Base-by-base conservation (phyloP, 2,329 filamentous ascomycete species). In the Cytospora piceae region DNA sequence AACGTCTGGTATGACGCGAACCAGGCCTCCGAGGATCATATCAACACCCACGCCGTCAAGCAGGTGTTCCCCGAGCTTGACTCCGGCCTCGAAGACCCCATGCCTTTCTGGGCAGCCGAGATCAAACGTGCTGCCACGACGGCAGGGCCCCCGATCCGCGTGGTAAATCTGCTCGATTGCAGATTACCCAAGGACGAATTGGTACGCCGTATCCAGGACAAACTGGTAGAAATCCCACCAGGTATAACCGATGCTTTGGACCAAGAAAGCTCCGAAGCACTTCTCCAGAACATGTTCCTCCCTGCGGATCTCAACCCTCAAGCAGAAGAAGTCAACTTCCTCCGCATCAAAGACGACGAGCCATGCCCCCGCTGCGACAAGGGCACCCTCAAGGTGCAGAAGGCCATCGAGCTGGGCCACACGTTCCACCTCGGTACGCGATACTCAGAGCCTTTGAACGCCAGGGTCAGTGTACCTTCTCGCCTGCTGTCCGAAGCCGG, bases 381-480 rank as follows among this genome's bases (percentile, higher is more conserved):
- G 0, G 90, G 90, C 0, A 80, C 76, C 2, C 80, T 98, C 27
- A 82, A 81, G 53, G 81, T 91, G 3, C 84, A 90, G 65, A 89
- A 85, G 68, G 92, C 93, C 9, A 89, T 98, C 58, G 95, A 99
- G 77, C 83, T 98, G 20, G 95, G 93, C 0, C 95, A 99, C 77
- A 98, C 95, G 0, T 99, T 99, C 78, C 89, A 96, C 75, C 87
- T 99, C 1, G 94, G 94, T 14, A 94, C 92, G 1, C 87, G 94
- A 34, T 99, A 99, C 79, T 94, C 91, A 29, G 82, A 86, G 24
- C 90, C 93, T 0, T 82, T 99, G 0, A 80, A 84, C 9, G 90
- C 92, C 1, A 82, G 78, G 0, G 84, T 95, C 2, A 79, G 80
- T 17, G 70, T 81, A 31, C 83, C 79, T 31, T 72, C 59, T 3